Evolutionary conservation across 805 yeast genomes (phyloP).

Genomic region (Starmerella scarabaei): DNA sequence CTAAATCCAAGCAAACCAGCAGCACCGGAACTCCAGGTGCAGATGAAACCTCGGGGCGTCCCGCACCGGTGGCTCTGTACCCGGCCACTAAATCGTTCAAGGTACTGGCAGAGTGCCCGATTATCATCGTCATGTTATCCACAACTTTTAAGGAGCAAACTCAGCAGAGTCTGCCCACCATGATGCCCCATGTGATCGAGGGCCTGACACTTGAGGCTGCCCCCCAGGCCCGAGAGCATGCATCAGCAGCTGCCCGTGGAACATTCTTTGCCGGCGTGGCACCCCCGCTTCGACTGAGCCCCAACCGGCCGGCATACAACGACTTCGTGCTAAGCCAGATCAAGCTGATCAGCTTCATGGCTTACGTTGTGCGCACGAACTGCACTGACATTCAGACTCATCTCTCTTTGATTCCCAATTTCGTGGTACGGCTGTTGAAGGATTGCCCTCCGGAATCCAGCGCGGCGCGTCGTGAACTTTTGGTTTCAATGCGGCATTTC

Average conservation of each 20-base stretch:
- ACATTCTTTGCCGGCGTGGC: slow-evolving; percentile 57
- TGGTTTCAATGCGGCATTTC: slow-evolving; percentile 93
- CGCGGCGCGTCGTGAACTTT: slow-evolving; percentile 78
- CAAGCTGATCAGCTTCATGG: slow-evolving; percentile 88
- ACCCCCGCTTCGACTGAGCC: slow-evolving; percentile 41
- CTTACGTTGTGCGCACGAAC: slow-evolving; percentile 79
- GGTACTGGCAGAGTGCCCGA: slow-evolving; percentile 91
- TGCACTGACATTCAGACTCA: slow-evolving; percentile 49
- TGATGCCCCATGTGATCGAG: slow-evolving; percentile 70
- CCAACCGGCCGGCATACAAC: slow-evolving; percentile 62
- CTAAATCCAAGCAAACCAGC: not conserved
- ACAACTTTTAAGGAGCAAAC: slow-evolving; percentile 74
- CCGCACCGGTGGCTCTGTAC: slow-evolving; percentile 29
- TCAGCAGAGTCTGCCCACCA: slow-evolving; percentile 53
- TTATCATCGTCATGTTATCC: slow-evolving; percentile 83
- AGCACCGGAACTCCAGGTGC: not conserved
- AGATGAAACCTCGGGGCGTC: not conserved
- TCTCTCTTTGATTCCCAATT: slow-evolving; percentile 63
- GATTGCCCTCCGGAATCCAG: slow-evolving; percentile 93
- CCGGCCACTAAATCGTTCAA: slow-evolving; percentile 74
- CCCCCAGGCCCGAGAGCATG: slow-evolving; percentile 59
- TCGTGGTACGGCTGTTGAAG: slow-evolving; percentile 71
- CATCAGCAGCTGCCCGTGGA: slow-evolving; percentile 43
- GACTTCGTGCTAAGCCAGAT: slow-evolving; percentile 89
- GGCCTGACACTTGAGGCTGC: slow-evolving; percentile 67